A percentile compares a stretch with the other conserved stretches of the same genome.
Evolutionary conservation across 371 early-diverging fungal genomes (phyloP).

Genomic region (Lichtheimia corymbifera): DNA sequence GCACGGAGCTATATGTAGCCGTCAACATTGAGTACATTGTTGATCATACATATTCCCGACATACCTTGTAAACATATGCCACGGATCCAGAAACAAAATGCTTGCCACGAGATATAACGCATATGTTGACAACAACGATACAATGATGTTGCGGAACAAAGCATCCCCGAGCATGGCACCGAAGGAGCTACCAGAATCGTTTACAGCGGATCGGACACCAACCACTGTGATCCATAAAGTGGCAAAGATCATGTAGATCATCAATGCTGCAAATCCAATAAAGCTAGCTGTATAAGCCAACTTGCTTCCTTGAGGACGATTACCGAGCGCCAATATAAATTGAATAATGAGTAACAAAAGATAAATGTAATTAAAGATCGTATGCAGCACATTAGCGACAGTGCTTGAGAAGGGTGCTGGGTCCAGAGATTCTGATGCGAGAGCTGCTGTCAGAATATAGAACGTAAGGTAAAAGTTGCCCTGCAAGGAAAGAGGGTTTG

Average conservation of each 20-base stretch:
- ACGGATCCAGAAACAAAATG: slow-evolving; percentile 66
- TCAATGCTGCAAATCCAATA: slow-evolving; percentile 58
- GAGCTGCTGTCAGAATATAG: slow-evolving; percentile 56
- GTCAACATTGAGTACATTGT: too few species aligned
- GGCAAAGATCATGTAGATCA: slow-evolving; percentile 64
- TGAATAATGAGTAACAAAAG: slow-evolving; percentile 59
- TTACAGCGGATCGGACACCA: slow-evolving; percentile 39
- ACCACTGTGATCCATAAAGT: slow-evolving; percentile 53
- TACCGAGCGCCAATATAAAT: slow-evolving; percentile 77
- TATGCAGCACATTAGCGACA: slow-evolving; percentile 44
- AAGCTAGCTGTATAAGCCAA: slow-evolving; percentile 63
- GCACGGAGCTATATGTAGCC: slow-evolving; percentile 44
- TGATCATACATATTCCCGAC: too few species aligned
- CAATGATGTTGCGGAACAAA: slow-evolving; percentile 57
- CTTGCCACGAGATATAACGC: slow-evolving; percentile 66
- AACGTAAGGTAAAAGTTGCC: slow-evolving; percentile 77
- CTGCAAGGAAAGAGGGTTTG: slow-evolving; percentile 18
- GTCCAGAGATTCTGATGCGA: slow-evolving; percentile 10
- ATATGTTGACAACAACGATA: slow-evolving; percentile 66
- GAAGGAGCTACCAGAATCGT: slow-evolving; percentile 14
- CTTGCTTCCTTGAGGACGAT: slow-evolving; percentile 79
- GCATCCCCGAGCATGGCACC: slow-evolving; percentile 29
- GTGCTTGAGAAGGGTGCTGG: slow-evolving; percentile 52
- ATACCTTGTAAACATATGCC: slow-evolving; percentile 65
- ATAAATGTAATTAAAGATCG: slow-evolving; percentile 60